Evolutionary conservation across 78 protist genomes (phyloP).

Genomic region (Polysphondylium violaceum): DNA sequence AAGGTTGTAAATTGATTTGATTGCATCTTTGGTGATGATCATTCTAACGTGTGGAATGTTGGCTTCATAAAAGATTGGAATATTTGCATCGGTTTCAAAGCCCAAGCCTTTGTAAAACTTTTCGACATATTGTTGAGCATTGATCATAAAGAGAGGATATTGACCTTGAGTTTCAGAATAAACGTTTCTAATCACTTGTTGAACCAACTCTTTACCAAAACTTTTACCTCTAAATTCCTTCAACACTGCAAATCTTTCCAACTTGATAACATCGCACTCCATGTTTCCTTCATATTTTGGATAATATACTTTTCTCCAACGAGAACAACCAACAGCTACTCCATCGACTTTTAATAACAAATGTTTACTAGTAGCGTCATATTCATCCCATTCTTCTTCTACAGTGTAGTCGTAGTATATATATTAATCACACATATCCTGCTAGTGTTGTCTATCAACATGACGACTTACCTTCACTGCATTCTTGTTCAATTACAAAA

Average conservation of each 20-base stretch:
- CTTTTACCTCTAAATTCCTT: constrained; percentile 59
- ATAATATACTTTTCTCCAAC: constrained; percentile 56
- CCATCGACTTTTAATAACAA: constrained; percentile 35
- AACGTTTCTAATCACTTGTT: constrained; percentile 27
- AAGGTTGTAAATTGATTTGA: too few relatives aligned
- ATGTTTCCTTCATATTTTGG: constrained; percentile 48
- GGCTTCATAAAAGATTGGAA: constrained; percentile 65
- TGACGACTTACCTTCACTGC: constrained; percentile 29
- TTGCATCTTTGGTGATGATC: constrained; percentile 15
- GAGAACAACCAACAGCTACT: constrained; percentile 38
- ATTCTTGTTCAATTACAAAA: constrained; percentile 64
- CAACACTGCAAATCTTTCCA: constrained; percentile 69
- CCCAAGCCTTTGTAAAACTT: constrained; percentile 24
- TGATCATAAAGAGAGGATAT: constrained; percentile 52
- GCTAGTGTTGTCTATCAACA: background rate
- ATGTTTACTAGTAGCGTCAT: constrained; percentile 41
- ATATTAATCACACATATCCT: background rate
- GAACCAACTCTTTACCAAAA: constrained; percentile 46
- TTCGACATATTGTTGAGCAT: constrained; percentile 77
- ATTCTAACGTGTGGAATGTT: constrained; percentile 69
- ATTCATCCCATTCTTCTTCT: constrained; percentile 80
- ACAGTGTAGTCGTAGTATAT: background rate
- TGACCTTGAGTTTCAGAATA: constrained; percentile 8
- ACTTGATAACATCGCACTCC: constrained; percentile 29
- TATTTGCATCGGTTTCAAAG: constrained; percentile 37